Base-by-base conservation (phyloP, 192 early-diverging fungal species). In the Paraglomus brasilianum region DNA sequence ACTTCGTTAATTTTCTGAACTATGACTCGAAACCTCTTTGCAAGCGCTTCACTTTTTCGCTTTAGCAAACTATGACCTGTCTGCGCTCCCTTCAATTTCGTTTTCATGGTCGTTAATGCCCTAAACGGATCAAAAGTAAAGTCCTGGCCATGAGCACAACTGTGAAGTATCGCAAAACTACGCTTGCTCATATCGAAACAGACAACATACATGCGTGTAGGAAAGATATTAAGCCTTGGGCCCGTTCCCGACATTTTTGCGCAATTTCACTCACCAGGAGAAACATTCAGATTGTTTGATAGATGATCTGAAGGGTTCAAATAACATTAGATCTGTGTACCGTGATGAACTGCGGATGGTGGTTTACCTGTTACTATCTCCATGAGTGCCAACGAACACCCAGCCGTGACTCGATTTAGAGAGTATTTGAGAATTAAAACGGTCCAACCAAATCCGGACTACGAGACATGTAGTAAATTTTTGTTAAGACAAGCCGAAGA, bases 21-120 rank as follows among this genome's bases (percentile, higher is more conserved):
- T 69, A 99, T 98, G 42, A 88, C 85, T 51, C 97, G 81, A 81
- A 99, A 99, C 22, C 97, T 88, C 47, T 93, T 88, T 5, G 96
- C 95, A 36, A 99, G 80, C 0, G 97, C 97, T 76, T 99, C 97
- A 69, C 90, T 91, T 80, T 99, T 99, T 67, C 97, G 85, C 82
- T 99, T 99, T 49, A 99, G 81, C 55, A 99, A 88, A 5, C 92
- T 95, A 78, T 99, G 97, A 19, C 97, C 97, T 2, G 94, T 98
- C 64, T 97, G 92, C 17, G 97, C 97, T 10, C 97, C 97, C 81
- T 97, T 98, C 40, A 98, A 84, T 56, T 95, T 89, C 42, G 86
- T 82, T 82, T 99, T 99, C 88, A 97, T 95, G 58, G 86, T 86
- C 51, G 96, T 97, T 64, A 97, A 79, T 19, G 95, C 95, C 97